phyloP scores from a whole-genome alignment of 371 early-diverging fungal genomes.

The Lichtheimia ramosa region DNA sequence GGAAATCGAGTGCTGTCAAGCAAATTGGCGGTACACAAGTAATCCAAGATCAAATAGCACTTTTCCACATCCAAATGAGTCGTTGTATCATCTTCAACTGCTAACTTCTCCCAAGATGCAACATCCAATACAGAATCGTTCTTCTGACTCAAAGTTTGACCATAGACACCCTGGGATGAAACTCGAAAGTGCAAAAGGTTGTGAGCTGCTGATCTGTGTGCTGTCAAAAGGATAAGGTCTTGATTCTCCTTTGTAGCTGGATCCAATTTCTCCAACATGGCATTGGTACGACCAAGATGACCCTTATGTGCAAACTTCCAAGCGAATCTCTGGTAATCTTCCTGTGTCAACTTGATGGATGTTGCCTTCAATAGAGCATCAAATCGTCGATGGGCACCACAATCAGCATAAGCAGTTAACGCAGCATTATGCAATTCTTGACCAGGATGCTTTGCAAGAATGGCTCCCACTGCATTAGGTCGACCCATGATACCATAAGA shows the following conservation, averaged over 20 bases:
- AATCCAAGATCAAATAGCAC: constrained; percentile 36
- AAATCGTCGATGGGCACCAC: constrained; percentile 13
- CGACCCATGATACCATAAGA: constrained; percentile 28
- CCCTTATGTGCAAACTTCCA: constrained; percentile 2
- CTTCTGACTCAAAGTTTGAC: too few relatives aligned
- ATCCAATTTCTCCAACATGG: background rate
- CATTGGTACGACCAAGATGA: background rate
- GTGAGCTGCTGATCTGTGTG: too few relatives aligned
- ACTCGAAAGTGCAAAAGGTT: too few relatives aligned
- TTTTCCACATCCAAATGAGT: constrained; percentile 21
- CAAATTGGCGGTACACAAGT: constrained; percentile 31
- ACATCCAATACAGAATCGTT: constrained; percentile 2
- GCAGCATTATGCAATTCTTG: constrained; percentile 1
- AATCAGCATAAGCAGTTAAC: constrained; percentile 21
- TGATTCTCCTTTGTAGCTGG: background rate
- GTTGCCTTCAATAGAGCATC: constrained; percentile 10
- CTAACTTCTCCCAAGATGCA: constrained; percentile 19
- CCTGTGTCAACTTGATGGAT: background rate
- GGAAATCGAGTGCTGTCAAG: constrained; percentile 34
- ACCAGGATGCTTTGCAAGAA: background rate
- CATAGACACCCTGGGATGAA: too few relatives aligned
- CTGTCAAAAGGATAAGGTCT: too few relatives aligned
- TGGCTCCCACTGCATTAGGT: constrained; percentile 3
- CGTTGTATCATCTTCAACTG: background rate
- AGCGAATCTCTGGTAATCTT: background rate